phyloP scores from a whole-genome alignment of 2,329 filamentous ascomycete species.

The Botrytis elliptica region DNA sequence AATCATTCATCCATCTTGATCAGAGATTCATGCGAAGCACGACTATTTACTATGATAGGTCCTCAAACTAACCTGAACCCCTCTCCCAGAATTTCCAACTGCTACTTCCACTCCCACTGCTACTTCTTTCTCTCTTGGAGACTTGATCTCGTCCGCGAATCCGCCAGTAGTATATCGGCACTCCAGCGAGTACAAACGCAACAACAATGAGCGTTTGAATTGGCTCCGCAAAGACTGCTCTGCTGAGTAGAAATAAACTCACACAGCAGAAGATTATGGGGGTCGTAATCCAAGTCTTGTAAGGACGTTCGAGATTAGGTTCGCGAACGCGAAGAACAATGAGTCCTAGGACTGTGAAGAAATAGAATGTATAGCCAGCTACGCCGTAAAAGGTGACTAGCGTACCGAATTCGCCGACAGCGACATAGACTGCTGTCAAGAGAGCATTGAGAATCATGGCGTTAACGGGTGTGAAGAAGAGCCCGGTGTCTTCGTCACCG shows the following conservation, averaged over 20 bases:
- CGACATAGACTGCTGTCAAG: constrained; percentile 74
- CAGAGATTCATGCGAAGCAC: not conserved
- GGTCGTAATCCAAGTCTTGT: constrained; percentile 94
- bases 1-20: not conserved
- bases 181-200: constrained; percentile 76
- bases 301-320: constrained; percentile 83
- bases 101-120: constrained; percentile 39
- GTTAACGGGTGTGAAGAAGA: constrained; percentile 93
- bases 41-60: not conserved
- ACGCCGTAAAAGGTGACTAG: constrained; percentile 97
- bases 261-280: constrained; percentile 99
- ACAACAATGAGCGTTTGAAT: constrained; percentile 86
- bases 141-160: constrained; percentile 63
- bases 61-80: not conserved
- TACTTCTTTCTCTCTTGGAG: constrained; percentile 48
- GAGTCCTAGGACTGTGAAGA: constrained; percentile 87
- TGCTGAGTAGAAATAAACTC: constrained; percentile 82
- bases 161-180: constrained; percentile 88
- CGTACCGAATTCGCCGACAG: constrained; percentile 86
- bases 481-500: constrained; percentile 72
- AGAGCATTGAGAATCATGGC: constrained; percentile 79
- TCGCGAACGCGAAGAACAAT: constrained; percentile 88
- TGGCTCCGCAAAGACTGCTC: constrained; percentile 88
- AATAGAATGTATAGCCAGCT: constrained; percentile 96
- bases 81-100: constrained; percentile 62